Evolutionary conservation across 371 early-diverging fungal genomes (phyloP), one percentile per base, ranked within the genome.

Genomic region (Conidiobolus incongruus): DNA sequence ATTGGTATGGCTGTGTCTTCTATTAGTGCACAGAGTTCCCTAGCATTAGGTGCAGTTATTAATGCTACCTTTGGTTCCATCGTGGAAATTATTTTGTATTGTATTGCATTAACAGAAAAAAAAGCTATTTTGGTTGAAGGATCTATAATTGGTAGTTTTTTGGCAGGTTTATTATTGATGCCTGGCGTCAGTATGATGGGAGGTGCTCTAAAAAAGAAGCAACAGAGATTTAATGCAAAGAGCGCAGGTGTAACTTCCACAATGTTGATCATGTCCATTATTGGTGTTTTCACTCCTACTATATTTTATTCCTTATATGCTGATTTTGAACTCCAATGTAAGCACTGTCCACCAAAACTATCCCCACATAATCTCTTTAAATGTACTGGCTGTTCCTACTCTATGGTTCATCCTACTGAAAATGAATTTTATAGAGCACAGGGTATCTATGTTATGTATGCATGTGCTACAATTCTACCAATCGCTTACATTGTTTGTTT

Each of bases 41-140:
- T 89, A 50, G 84, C 79, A 26, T 59, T 94, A 45, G 95, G 92
- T 19, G 86, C 93, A 0, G 91, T 91, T 23, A 79, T 93, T 52
- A 95, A 93, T 59, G 96, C 96, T 12, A 86, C 96, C 0, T 95
- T 95, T 59, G 94, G 94, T 44, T 81, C 82, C 35, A 88, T 94
- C 23, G 79, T 94, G 42, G 95, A 94, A 57, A 80, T 94, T 44
- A 83, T 93, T 35, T 60, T 94, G 32, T 93, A 93, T 58, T 62
- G 72, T 11, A 69, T 93, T 8, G 92, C 93, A 5, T 54, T 95
- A 37, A 74, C 75, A 47, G 67, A 85, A 49, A 89, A 88, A 17
- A 91, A 91, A 61, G 75, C 74, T 15, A 55, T 60, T 21, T 61
- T 95, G 36, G 90, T 92, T 0, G 89, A 92, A 53, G 96, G 96